A percentile compares a stretch with the other conserved stretches of the same genome.
phyloP scores from a whole-genome alignment of 192 early-diverging fungal genomes.

The Obelidium mucronatum region DNA sequence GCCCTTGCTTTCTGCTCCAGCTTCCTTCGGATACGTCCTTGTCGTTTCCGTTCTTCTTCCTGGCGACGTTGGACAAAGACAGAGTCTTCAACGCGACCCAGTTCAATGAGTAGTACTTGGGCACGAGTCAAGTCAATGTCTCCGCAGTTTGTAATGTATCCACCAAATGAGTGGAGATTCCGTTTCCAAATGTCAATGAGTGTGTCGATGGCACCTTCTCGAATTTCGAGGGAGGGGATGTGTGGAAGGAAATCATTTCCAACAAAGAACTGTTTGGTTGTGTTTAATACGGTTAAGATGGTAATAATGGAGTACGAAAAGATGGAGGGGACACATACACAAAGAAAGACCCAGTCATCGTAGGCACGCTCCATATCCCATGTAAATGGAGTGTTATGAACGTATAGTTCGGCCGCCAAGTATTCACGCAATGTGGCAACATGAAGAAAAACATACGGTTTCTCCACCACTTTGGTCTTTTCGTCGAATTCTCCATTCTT shows the following conservation, averaged over 20 bases:
- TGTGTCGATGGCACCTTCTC: slow-evolving; percentile 80
- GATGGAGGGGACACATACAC: slow-evolving; percentile 18
- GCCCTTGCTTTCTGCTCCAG: slow-evolving; percentile 33
- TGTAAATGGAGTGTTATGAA: slow-evolving; percentile 55
- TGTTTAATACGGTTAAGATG: neutral
- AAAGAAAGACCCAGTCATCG: slow-evolving; percentile 95
- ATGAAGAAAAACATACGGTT: slow-evolving; percentile 76
- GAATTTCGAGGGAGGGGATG: slow-evolving; percentile 92
- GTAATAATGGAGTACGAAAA: neutral
- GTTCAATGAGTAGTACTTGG: slow-evolving; percentile 54
- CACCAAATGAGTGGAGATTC: slow-evolving; percentile 61
- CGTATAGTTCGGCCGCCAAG: slow-evolving; percentile 84
- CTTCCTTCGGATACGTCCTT: slow-evolving; percentile 40
- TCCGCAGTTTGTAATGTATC: slow-evolving; percentile 93
- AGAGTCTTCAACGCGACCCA: slow-evolving; percentile 60
- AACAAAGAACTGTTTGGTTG: slow-evolving; percentile 86
- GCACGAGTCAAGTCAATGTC: slow-evolving; percentile 56
- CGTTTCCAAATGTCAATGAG: slow-evolving; percentile 69
- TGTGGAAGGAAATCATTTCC: slow-evolving; percentile 99
- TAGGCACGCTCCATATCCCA: slow-evolving; percentile 93
- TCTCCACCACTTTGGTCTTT: slow-evolving; percentile 39
- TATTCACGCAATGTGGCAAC: slow-evolving; percentile 91
- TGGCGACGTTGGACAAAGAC: slow-evolving; percentile 55
- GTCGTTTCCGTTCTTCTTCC: slow-evolving; percentile 53
- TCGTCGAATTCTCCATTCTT: slow-evolving; percentile 59